phyloP scores from a whole-genome alignment of 176 grass and related monocot species.

The Saccharum officinarum region DNA sequence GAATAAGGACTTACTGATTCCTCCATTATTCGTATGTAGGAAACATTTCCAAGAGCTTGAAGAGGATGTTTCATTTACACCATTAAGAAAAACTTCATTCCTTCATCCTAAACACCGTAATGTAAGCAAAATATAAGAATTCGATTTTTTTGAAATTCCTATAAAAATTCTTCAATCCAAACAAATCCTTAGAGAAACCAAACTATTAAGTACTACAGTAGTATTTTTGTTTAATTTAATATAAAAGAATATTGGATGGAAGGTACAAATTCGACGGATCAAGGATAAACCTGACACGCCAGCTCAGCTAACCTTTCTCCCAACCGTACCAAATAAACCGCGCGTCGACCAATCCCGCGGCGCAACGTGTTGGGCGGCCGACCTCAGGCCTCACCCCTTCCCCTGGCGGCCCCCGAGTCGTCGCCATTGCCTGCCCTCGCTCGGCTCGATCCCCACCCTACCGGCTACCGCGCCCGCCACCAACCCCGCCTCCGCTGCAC shows the following conservation, averaged over 20 bases:
- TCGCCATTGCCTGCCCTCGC: slow-evolving; percentile 17
- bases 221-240: neutral
- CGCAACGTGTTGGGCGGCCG: slow-evolving; percentile 33
- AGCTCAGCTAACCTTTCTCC: slow-evolving; percentile 16
- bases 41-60: too few relatives aligned
- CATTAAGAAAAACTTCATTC: neutral
- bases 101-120: neutral
- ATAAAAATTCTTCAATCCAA: neutral
- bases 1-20: neutral
- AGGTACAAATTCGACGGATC: neutral
- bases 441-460: neutral
- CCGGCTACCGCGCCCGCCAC: slow-evolving; percentile 15
- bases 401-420: neutral
- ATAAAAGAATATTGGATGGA: neutral
- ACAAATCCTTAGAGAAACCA: neutral
- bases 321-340: neutral
- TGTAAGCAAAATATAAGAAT: too few relatives aligned
- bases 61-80: too few relatives aligned
- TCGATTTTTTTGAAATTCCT: too few relatives aligned
- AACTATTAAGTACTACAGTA: neutral
- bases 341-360: slow-evolving; percentile 31
- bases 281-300: slow-evolving; percentile 25
- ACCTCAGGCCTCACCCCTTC: slow-evolving; percentile 15
- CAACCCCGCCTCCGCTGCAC: slow-evolving; percentile 11
- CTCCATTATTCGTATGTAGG: too few relatives aligned